These are phyloP conservation scores for Cynanchum wilfordii DNA, from an alignment of 257 asterid genomes.

Conservation along the genomic window DNA sequence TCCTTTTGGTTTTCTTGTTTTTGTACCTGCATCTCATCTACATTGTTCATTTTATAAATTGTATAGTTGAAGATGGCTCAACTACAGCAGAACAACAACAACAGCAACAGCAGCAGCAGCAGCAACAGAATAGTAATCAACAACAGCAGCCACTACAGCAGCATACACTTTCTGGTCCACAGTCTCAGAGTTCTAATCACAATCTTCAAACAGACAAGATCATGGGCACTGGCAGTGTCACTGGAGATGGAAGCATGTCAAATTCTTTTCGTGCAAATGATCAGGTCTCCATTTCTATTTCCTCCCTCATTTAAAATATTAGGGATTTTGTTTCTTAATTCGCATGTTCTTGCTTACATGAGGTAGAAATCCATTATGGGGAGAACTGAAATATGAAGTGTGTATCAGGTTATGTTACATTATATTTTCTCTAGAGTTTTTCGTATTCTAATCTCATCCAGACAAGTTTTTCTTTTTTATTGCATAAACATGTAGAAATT, in stretches of 20 bases:
- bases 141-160: slow-evolving; percentile 70
- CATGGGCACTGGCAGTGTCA: slow-evolving; percentile 56
- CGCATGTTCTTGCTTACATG: background rate
- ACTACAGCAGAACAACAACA: slow-evolving; percentile 45
- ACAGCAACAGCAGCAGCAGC: slow-evolving; percentile 34
- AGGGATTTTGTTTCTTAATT: background rate
- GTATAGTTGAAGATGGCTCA: slow-evolving; percentile 69
- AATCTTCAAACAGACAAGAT: slow-evolving; percentile 80
- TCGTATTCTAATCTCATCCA: background rate
- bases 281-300: slow-evolving; percentile 60
- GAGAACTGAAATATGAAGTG: background rate
- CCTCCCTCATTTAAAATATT: background rate
- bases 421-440: background rate
- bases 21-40: background rate
- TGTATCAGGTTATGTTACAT: background rate
- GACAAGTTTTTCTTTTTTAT: background rate
- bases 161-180: slow-evolving; percentile 75
- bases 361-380: background rate
- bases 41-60: background rate
- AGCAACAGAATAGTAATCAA: slow-evolving; percentile 24
- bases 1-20: background rate
- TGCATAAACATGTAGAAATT: background rate
- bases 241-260: slow-evolving; percentile 87
- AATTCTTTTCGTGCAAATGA: slow-evolving; percentile 83
- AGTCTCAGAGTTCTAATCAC: slow-evolving; percentile 80